Evolutionary conservation across 306 rosid genomes (phyloP).

Genomic region (Cotoneaster glaucophyllus): DNA sequence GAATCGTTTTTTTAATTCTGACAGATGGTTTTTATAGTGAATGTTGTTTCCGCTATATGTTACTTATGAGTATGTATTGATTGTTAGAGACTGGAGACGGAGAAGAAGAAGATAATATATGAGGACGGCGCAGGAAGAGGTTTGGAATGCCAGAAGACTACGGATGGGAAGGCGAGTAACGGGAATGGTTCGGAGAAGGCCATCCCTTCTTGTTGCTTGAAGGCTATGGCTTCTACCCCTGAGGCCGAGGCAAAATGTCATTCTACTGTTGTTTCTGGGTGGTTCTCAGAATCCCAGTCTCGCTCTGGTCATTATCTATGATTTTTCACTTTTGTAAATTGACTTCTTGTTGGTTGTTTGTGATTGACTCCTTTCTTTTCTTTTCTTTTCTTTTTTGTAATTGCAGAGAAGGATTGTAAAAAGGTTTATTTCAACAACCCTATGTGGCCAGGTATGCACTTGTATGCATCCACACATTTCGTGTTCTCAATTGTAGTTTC

Average conservation of each 20-base stretch:
- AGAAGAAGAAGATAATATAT: slow-evolving; percentile 64
- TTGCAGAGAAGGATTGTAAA: slow-evolving; percentile 47
- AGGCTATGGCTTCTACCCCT: slow-evolving; percentile 68
- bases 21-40: not conserved
- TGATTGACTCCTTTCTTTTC: not conserved
- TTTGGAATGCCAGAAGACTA: slow-evolving; percentile 97
- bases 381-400: slow-evolving; percentile 7
- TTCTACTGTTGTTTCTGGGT: slow-evolving; percentile 97
- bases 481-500: not conserved
- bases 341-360: not conserved
- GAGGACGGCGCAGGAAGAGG: slow-evolving; percentile 89
- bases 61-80: slow-evolving; percentile 15
- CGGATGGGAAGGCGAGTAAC: slow-evolving; percentile 95
- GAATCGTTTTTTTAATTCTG: not conserved
- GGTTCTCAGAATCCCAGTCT: slow-evolving; percentile 86
- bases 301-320: slow-evolving; percentile 63
- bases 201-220: slow-evolving; percentile 89
- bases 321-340: slow-evolving; percentile 2
- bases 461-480: not conserved
- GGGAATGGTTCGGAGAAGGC: slow-evolving; percentile 45
- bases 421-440: slow-evolving; percentile 83
- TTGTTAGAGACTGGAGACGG: slow-evolving; percentile 79
- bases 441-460: slow-evolving; percentile 88
- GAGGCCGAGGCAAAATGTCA: slow-evolving; percentile 78
- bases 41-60: not conserved